Base-by-base conservation (phyloP, 441 rosid species). In the Corymbia calophylla region DNA sequence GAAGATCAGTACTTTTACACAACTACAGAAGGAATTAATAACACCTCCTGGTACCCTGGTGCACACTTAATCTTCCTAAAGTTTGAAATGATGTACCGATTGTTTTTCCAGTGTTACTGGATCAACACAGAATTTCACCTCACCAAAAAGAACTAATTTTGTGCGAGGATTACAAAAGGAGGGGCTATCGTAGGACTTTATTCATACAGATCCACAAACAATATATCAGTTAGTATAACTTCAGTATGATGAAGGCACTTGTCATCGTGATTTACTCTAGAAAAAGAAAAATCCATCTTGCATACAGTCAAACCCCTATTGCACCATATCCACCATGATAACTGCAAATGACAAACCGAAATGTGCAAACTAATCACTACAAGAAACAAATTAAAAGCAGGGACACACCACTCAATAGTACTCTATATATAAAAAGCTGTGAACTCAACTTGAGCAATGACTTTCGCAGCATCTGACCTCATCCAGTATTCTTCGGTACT, bases 401-500 rank as follows among this genome's bases (percentile, higher is more conserved):
- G n/a, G 32, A 48, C 29, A 87, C 23, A 47, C 87, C 62, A 32
- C 23, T 55, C 49, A 66, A 44, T 68, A 18, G 81, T 51, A 77
- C 53, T 58, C 54, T 48, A 87, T 88, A 88, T 54, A 88, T 70
- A 17, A 88, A 89, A 87, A 49, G 88, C 23, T 32, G 49, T 15
- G 55, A 64, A 88, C 96, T 95, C 94, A 94, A 97, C 99, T 88
- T 92, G 95, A 94, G 99, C 97, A 89, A 97, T 66, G 90, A 96
- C 96, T 92, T 94, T 94, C 89, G 99, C 98, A 8, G 99, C 99
- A 91, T 98, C 99, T 90, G 89, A 92, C 90, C 99, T 96, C 94
- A 93, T 94, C 99, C 98, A 95, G 91, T 94, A 97, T 86, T 96
- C 98, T 88, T 95, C 97, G 23, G 99, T 97, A 91, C 99, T 98